Base-by-base conservation (phyloP, 2,329 filamentous ascomycete genomes). In the Emmonsiellopsis sp. region DNA sequence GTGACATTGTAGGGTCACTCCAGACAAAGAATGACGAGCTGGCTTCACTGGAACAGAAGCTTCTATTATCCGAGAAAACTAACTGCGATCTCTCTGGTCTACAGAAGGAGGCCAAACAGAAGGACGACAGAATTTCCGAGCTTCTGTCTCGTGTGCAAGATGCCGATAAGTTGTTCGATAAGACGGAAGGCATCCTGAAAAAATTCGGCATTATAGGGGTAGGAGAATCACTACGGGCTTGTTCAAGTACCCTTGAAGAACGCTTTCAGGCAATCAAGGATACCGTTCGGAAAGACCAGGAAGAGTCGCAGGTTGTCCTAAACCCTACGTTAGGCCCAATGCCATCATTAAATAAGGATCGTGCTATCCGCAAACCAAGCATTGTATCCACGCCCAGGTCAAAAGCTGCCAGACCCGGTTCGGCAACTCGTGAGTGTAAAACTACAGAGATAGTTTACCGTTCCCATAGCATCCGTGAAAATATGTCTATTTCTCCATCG, bases 231-330 rank as follows among this genome's bases (percentile, higher is more conserved):
- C 53, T 63, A 13, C 37, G 54, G 9, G 54, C 60, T 9, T 57
- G 50, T 30, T 64, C 60, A 60, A 52, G 52, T 11, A 59, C 48
- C 37, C 32, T 67, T 7, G 59, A 64, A 43, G 51, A 10, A 0
- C 51, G 55, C 7, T 45, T 67, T 10, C 55, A 56, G 7, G 35
- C 52, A 32, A 30, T 42, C 20, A 26, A 26, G 5, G 20, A 26
- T 26, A 26, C 20, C 20, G 20, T 26, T 26, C 20, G 20, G 20
- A 26, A 26, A 26, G 20, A 26, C 20, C 20, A 26, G 20, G 20
- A 26, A 26, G n/a, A n/a, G n/a, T n/a, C n/a, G n/a, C n/a, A n/a
- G n/a, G n/a, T n/a, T n/a, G 20, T 26, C 20, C 20, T 26, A 26
- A 26, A 26, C 20, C 20, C 20, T 26, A 26, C 20, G 20, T 26